phyloP scores from a whole-genome alignment of 1,284 basidiomycete species.

The Ganoderma resinaceum region DNA sequence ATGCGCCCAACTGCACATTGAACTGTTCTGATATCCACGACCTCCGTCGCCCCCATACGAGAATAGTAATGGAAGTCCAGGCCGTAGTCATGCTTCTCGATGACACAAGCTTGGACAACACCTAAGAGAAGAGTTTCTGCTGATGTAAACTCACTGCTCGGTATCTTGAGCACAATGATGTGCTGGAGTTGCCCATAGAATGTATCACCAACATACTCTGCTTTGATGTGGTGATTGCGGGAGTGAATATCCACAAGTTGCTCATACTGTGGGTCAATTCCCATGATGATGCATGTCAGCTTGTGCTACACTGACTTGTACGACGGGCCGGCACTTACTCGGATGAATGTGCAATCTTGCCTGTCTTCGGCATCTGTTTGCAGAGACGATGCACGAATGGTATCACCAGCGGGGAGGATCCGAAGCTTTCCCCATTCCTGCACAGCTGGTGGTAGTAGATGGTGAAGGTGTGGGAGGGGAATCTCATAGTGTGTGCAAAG shows the following conservation, averaged over 20 bases:
- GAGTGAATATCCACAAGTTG: conserved; percentile 25
- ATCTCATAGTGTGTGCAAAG: too few relatives aligned
- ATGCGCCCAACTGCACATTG: conserved; percentile 20
- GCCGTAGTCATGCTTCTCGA: not conserved
- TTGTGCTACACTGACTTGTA: not conserved
- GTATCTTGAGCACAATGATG: not conserved
- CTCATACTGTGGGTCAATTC: conserved; percentile 24
- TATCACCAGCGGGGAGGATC: conserved; percentile 26
- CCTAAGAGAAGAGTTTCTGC: conserved; percentile 7
- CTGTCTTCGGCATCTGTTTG: conserved; percentile 2
- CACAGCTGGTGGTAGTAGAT: not conserved
- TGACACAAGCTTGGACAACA: conserved; percentile 7
- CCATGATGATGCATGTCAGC: not conserved
- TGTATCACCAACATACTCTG: not conserved
- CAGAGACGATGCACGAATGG: conserved; percentile 13
- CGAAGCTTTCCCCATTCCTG: conserved; percentile 26
- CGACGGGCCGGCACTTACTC: conserved; percentile 16
- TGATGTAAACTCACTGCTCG: not conserved
- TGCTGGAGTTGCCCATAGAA: conserved; percentile 19
- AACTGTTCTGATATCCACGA: conserved; percentile 11
- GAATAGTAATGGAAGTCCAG: conserved; percentile 22
- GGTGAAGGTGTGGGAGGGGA: not conserved
- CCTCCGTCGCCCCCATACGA: not conserved
- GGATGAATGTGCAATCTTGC: conserved; percentile 19
- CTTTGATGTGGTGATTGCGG: not conserved